Conservation (phyloP, 2,329 filamentous ascomycete genomes). For the Trichothecium roseum region DNA sequence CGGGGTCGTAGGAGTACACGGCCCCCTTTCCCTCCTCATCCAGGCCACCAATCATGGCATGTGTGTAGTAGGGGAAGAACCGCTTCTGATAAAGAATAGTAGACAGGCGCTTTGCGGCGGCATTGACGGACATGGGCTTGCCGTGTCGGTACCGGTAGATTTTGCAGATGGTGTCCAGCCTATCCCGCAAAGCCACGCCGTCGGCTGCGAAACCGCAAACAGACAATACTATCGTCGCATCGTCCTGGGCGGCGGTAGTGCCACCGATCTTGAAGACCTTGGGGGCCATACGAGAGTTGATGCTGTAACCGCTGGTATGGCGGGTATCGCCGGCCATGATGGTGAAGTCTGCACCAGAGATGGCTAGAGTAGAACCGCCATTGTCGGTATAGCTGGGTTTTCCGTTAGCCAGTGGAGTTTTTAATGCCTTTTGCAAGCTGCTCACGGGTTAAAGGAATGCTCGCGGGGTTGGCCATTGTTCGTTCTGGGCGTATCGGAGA, state of each 20-base stretch:
- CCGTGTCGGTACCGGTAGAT: constrained; percentile 98
- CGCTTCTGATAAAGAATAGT: constrained; percentile 96
- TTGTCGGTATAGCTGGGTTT: constrained; percentile 82
- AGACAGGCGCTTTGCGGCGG: constrained; percentile 87
- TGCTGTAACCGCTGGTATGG: constrained; percentile 92
- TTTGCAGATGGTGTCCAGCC: constrained; percentile 89
- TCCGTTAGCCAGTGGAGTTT: not conserved
- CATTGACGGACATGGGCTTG: constrained; percentile 89
- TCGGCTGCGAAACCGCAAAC: constrained; percentile 96
- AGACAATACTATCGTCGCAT: constrained; percentile 79
- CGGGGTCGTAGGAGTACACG: constrained; percentile 94
- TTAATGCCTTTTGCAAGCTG: not conserved
- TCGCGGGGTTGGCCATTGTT: constrained; percentile 48
- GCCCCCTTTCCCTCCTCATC: constrained; percentile 93
- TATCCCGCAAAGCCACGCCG: constrained; percentile 86
- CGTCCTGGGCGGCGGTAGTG: constrained; percentile 73
- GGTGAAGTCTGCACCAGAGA: constrained; percentile 86
- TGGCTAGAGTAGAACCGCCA: constrained; percentile 90
- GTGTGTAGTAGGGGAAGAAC: constrained; percentile 98
- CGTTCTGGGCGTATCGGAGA: constrained; percentile 48
- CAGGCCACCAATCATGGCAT: constrained; percentile 85
- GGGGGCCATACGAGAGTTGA: constrained; percentile 91
- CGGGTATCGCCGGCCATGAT: constrained; percentile 97
- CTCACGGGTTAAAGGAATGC: constrained; percentile 90
- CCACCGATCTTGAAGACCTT: constrained; percentile 98